Percentiles rank a stretch among this genome's conserved stretches.
Conservation (phyloP, 2,329 filamentous ascomycete species). For the Pestalotiopsis sp. region DNA sequence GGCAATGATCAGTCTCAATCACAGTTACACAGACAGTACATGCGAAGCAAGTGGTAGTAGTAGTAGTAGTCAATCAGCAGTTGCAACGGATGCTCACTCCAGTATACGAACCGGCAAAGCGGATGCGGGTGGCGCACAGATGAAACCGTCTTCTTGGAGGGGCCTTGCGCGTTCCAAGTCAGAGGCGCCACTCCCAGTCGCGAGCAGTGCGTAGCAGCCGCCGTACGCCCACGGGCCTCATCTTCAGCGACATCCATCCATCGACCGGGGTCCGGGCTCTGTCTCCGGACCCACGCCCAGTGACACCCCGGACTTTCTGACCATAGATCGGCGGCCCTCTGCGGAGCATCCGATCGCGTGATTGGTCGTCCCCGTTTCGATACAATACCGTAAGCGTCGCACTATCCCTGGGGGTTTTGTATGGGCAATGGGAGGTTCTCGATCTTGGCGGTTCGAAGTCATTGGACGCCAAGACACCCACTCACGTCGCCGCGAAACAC, state of each 20-base stretch:
- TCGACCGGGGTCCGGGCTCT: neutral
- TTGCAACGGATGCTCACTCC: neutral
- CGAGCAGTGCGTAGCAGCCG: no score
- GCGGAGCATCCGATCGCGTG: neutral
- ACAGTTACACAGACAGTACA: neutral
- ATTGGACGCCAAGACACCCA: conserved; percentile 1
- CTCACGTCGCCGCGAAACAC: neutral
- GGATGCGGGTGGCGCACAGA: neutral
- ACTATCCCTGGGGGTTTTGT: neutral
- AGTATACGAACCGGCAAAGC: neutral
- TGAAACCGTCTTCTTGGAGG: neutral
- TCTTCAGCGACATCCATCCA: neutral
- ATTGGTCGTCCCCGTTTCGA: neutral
- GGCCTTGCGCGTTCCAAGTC: neutral
- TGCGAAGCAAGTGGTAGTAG: neutral
- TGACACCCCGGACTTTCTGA: neutral
- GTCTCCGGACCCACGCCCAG: neutral
- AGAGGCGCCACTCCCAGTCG: neutral
- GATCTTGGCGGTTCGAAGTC: neutral
- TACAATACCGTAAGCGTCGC: neutral
- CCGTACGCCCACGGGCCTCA: no score
- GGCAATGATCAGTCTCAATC: neutral
- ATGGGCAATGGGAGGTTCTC: neutral
- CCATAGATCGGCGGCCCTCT: neutral
- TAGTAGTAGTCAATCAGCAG: neutral